Evolutionary conservation across 2,329 filamentous ascomycete genomes (phyloP).

Genomic region (Coleophoma crateriformis): DNA sequence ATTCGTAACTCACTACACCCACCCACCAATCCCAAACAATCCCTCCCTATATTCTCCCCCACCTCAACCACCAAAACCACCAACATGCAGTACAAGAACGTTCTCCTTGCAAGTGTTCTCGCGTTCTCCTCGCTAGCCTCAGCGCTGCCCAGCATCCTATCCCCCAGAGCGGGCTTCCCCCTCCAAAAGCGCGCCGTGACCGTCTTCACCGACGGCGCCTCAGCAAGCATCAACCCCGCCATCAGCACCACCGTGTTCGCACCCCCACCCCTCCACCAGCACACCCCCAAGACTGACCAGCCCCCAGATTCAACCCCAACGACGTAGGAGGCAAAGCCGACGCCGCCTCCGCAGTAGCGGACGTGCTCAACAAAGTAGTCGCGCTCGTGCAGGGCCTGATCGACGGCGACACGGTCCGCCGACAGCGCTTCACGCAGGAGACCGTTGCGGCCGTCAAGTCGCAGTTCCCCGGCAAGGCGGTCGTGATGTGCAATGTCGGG

Average conservation of each 20-base stretch:
- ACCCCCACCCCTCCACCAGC: not conserved
- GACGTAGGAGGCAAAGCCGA: slow-evolving; percentile 6
- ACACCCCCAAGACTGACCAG: not conserved
- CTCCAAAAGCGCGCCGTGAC: slow-evolving; percentile 4
- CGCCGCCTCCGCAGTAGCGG: slow-evolving; percentile 3
- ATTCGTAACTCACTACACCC: too few species aligned
- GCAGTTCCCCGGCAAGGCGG: slow-evolving; percentile 7
- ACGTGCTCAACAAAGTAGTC: slow-evolving; percentile 9
- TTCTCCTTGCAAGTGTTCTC: not conserved
- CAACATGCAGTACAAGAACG: slow-evolving; percentile 7
- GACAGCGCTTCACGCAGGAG: slow-evolving; percentile 13
- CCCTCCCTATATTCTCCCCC: not conserved
- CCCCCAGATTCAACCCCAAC: not conserved
- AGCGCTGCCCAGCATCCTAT: not conserved
- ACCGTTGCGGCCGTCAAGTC: slow-evolving; percentile 4
- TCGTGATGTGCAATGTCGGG: slow-evolving; percentile 11
- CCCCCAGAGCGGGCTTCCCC: not conserved
- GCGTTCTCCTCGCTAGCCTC: not conserved
- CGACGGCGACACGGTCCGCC: slow-evolving; percentile 8
- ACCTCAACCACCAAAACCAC: not conserved
- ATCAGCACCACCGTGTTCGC: not conserved
- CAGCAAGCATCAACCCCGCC: slow-evolving; percentile 3
- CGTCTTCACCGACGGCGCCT: slow-evolving; percentile 6
- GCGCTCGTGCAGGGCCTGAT: slow-evolving; percentile 8
- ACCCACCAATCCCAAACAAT: not conserved